Base-by-base conservation (phyloP, 768 basidiomycete genomes). In the Leucocoprinus birnbaumii region DNA sequence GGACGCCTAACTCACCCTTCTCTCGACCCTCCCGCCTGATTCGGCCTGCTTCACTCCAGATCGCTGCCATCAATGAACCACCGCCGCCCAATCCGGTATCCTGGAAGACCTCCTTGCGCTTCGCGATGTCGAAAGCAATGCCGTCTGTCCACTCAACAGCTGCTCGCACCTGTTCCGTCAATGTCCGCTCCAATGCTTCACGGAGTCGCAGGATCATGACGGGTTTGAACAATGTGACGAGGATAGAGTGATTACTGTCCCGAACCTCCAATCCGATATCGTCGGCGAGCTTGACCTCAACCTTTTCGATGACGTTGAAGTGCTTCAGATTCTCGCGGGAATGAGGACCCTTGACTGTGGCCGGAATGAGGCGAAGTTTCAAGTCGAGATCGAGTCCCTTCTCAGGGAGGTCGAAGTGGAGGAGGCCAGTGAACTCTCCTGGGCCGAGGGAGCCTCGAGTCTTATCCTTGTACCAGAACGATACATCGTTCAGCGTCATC, bases 401-500 rank as follows among this genome's bases (percentile, higher is more conserved):
- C 2, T 78, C 76, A 0, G 88, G 87, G 7, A 90, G 75, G 10
- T 70, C 76, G 53, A 89, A 75, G 37, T 75, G 80, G 44, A 88
- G 70, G 31, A 88, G 72, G 0, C 88, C 88, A 1, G 78, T 83
- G 65, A 80, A 82, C 48, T 84, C 79, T 48, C 68, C 69, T 0
- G 85, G 85, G 0, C 80, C 76, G 41, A 87, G 54, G 2, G 73
- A 59, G 3, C 73, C 68, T 3, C 81, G 71, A 1, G 66, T 70
- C 61, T 86, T 83, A 68, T 90, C 87, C 35, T 76, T 78, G 68
- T 86, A 89, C 67, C 79, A 89, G 73, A 90, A 90, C 0, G 87
- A 88, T 0, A 90, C 79, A 27, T 89, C 82, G 56, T 75, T 70
- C 43, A 89, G 77, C 8, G 71, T 62, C 26, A 90, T 75, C 59